Evolutionary conservation across 2,329 filamentous ascomycete species (phyloP), one percentile per base, ranked within the genome.

Genomic region (Curvularia eragrostidis): DNA sequence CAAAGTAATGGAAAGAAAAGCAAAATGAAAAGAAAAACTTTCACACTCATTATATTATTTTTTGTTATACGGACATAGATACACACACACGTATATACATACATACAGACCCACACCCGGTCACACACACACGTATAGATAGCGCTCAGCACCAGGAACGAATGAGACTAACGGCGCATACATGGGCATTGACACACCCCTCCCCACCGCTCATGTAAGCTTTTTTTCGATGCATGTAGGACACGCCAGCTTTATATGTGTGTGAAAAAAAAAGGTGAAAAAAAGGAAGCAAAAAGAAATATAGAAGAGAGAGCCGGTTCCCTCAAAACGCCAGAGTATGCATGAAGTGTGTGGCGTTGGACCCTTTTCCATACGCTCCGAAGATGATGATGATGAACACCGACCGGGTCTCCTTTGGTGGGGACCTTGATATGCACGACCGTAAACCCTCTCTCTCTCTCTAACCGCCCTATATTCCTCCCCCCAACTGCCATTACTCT

Each of bases 401-500:
- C 32, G 32, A 36, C 15, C 32, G 4, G 32, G 32, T 12, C 19
- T 39, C 38, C 38, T 21, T 39, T 39, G 38, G 38, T 9, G 38
- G n/a, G 18, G 38, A 19, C 32, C 32, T 36, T 36, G 32, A 42
- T 46, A 46, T 46, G 26, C 26, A 46, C 39, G 18, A 23, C 39
- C 39, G 38, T 19, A 42, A 42, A 23, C 12, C 19, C n/a, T n/a
- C n/a, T n/a, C n/a, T n/a, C 34, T 15, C n/a, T n/a, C 12, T n/a
- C 34, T 36, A 36, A 15, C 30, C 30, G 3, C 13, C 30, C 38
- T 19, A 6, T 39, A 39, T 21, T 39, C 38, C 15, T 18, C 19
- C 18, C 6, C 18, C 15, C 32, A 5, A 36, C 61, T 64, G 47
- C 62, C 62, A 67, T 68, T 68, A 70, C 47, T 66, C 66, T 48